Percentiles rank a stretch among this genome's conserved stretches.
phyloP scores from a whole-genome alignment of 2,329 filamentous ascomycete genomes.

The Botrytis cinerea region DNA sequence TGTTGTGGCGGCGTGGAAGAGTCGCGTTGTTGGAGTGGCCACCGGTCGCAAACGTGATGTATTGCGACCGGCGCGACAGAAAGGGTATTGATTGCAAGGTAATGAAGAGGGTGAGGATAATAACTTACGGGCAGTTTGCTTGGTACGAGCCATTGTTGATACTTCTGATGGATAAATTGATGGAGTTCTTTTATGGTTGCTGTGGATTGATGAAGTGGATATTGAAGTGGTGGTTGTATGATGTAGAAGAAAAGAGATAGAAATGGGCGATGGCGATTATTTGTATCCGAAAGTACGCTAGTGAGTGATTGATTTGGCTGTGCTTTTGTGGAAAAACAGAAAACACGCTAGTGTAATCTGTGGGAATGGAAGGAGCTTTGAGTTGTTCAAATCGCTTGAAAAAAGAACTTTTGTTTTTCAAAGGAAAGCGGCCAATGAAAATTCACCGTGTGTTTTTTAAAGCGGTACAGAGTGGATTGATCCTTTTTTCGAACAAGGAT shows the following conservation, averaged over 20 bases:
- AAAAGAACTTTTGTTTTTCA: conserved; percentile 21
- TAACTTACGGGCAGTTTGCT: conserved; percentile 34
- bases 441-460: conserved; percentile 6
- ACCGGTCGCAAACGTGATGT: conserved; percentile 28
- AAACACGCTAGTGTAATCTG: conserved; percentile 8
- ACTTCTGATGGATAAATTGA: conserved; percentile 23
- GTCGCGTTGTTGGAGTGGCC: conserved; percentile 25
- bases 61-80: conserved; percentile 35
- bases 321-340: conserved; percentile 16
- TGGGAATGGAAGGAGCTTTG: conserved; percentile 20
- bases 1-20: conserved; percentile 12
- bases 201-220: conserved; percentile 28
- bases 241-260: conserved; percentile 37
- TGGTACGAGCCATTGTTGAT: conserved; percentile 46
- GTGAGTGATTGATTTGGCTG: conserved; percentile 34
- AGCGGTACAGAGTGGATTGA: neutral
- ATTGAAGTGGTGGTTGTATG: conserved; percentile 35
- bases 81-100: neutral
- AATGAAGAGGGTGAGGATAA: neutral
- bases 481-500: neutral
- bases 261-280: conserved; percentile 40
- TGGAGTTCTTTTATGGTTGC: conserved; percentile 28
- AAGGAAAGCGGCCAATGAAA: conserved; percentile 29
- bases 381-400: conserved; percentile 14
- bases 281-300: conserved; percentile 39